phyloP scores from a whole-genome alignment of 2,329 filamentous ascomycete species.

The Emydomyces testavorans region DNA sequence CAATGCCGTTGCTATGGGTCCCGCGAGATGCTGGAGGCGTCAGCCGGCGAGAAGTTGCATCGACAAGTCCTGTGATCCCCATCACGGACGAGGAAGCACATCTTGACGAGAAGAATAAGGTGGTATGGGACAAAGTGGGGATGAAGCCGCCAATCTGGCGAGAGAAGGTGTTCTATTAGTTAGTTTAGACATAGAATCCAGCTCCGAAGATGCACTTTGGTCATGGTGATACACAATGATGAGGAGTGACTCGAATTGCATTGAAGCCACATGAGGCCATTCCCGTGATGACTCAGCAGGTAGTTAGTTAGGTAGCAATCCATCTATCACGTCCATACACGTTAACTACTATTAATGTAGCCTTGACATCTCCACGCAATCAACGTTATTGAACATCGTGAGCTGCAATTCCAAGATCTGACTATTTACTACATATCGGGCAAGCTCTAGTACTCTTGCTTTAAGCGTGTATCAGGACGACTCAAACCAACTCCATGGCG shows the following conservation, averaged over 20 bases:
- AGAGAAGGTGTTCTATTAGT: conserved; percentile 42
- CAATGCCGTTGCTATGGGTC: conserved; percentile 64
- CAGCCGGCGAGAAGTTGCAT: conserved; percentile 61
- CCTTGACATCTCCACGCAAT: too few relatives aligned
- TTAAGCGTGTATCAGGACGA: not conserved
- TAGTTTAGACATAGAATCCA: too few relatives aligned
- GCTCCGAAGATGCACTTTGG: too few relatives aligned
- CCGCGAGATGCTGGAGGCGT: conserved; percentile 64
- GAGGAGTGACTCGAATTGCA: too few relatives aligned
- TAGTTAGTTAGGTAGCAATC: too few relatives aligned
- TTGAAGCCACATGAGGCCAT: too few relatives aligned
- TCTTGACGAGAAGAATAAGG: conserved; percentile 57
- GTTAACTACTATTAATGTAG: too few relatives aligned
- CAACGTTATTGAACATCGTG: too few relatives aligned
- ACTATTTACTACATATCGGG: not conserved
- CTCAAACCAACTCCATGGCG: conserved; percentile 5
- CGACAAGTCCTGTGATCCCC: conserved; percentile 57
- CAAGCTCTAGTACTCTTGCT: not conserved
- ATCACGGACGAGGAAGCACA: conserved; percentile 69
- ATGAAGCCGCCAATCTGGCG: conserved; percentile 47
- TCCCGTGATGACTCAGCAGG: too few relatives aligned
- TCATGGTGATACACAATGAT: too few relatives aligned
- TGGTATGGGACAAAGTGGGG: conserved; percentile 49
- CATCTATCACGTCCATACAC: too few relatives aligned
- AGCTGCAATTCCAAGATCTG: not conserved